Percentiles rank a stretch among this genome's conserved stretches.
These are phyloP conservation scores for Acanthamoeba comandoni DNA, from an alignment of 208 protist genomes.

Conservation along the genomic window DNA sequence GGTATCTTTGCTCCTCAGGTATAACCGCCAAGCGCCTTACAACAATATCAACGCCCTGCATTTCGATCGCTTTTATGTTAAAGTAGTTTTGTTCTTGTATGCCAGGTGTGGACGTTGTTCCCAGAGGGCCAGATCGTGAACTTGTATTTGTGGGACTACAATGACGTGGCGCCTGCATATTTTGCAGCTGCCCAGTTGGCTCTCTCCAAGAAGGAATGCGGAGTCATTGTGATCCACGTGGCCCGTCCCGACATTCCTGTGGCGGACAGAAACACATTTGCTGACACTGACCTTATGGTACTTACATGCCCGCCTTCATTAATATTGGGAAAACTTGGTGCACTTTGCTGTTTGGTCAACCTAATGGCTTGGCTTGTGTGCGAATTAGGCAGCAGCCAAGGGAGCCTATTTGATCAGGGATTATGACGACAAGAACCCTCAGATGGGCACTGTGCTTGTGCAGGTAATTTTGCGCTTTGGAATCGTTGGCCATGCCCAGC, in stretches of 20 bases:
- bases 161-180: constrained; percentile 64
- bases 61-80: no score
- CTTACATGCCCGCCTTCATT: no score
- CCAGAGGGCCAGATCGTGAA: constrained; percentile 60
- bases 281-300: constrained; percentile 67
- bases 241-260: constrained; percentile 74
- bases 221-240: constrained; percentile 67
- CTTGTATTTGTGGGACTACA: constrained; percentile 75
- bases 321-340: no score
- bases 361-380: no score
- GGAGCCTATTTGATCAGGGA: constrained; percentile 68
- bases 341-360: no score
- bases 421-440: constrained; percentile 25
- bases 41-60: no score
- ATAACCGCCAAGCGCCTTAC: no score
- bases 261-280: constrained; percentile 44
- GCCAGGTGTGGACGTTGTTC: constrained; percentile 69
- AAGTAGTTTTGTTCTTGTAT: no score
- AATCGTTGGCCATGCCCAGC: no score
- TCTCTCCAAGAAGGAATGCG: constrained; percentile 20
- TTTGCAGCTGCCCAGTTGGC: constrained; percentile 59
- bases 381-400: constrained; percentile 69
- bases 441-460: constrained; percentile 48
- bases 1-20: constrained; percentile 71
- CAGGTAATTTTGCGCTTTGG: no score